Base-by-base conservation (phyloP, 345 rosid species). In the Camelina sativa region DNA sequence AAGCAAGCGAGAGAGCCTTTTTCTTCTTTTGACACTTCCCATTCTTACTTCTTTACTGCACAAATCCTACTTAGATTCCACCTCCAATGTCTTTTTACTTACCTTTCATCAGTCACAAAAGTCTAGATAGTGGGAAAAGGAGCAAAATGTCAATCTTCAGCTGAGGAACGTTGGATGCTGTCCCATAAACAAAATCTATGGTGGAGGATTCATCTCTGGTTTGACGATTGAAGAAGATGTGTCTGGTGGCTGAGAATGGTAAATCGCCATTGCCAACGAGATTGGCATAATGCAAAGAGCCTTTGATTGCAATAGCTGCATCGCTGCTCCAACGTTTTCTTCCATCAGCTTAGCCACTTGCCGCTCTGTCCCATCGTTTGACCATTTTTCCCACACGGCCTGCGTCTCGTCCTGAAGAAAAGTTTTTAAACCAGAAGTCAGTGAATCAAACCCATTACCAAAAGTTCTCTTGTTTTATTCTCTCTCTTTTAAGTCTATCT, bases 261-360 rank as follows among this genome's bases (percentile, higher is more conserved):
- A 92, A 53, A 95, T 95, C n/a, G 98, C 99, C 4, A 90, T 77
- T 52, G 99, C 99, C 30, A 95, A 76, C 44, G 99, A 90, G 79
- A 95, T 78, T 0, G 99, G 99, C 98, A 95, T 95, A 80, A 95
- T 86, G 87, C 99, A 95, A n/a, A 95, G 98, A 16, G 97, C 92
- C 84, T 92, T 95, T 51, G 99, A 89, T 67, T 95, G 99, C 38
- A 95, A 87, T 61, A 90, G 89, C 79, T 95, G 99, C 99, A 95
- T 89, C 3, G 99, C 99, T 2, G 98, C 84, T 38, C 99, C 99
- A 0, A 95, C 88, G n/a, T 95, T 92, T 84, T 92, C 99, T 76
- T 95, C 98, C 99, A 95, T 95, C 11, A 95, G 91, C 83, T 92
- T 95, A n/a, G 99, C 98, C 53, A 92, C 98, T 71, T 92, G 92